A percentile compares a stretch with the other conserved stretches of the same genome.
These are phyloP conservation scores for Entomortierella lignicola DNA, from an alignment of 192 early-diverging fungal species.

Conservation along the genomic window DNA sequence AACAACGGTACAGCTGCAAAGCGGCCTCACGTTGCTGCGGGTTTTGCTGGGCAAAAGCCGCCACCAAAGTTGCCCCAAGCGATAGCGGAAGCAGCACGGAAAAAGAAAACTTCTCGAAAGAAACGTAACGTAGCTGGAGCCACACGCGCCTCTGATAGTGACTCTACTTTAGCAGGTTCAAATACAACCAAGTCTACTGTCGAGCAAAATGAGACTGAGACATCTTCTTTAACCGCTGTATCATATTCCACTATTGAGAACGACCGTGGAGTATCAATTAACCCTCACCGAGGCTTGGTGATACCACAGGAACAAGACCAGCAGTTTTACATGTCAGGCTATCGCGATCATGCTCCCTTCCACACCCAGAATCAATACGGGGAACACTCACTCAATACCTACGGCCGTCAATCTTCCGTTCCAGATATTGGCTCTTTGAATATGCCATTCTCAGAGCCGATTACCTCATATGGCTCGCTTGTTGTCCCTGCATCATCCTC, in stretches of 20 bases:
- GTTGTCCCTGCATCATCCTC: constrained; percentile 46
- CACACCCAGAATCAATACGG: neutral
- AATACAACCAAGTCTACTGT: neutral
- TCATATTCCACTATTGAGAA: constrained; percentile 5
- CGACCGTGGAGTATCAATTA: neutral
- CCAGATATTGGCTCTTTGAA: constrained; percentile 18
- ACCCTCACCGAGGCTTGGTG: constrained; percentile 4
- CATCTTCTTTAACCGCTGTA: constrained; percentile 6
- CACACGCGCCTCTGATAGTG: constrained; percentile 6
- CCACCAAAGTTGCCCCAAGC: constrained; percentile 54
- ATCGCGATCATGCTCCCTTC: neutral
- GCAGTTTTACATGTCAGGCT: neutral
- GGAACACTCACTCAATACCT: neutral
- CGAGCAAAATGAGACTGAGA: no score
- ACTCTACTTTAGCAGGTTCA: constrained; percentile 2
- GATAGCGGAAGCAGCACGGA: constrained; percentile 40
- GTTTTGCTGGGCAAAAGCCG: constrained; percentile 49
- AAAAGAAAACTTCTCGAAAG: constrained; percentile 33
- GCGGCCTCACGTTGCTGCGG: constrained; percentile 47
- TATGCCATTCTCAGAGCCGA: constrained; percentile 19
- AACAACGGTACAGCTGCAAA: constrained; percentile 15
- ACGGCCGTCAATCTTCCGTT: neutral
- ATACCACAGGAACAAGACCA: constrained; percentile 18
- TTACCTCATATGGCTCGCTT: constrained; percentile 34
- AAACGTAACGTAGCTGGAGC: constrained; percentile 24